A percentile compares a stretch with the other conserved stretches of the same genome.
phyloP scores from a whole-genome alignment of 129 eudicot genomes.

The Rutidosis leptorrhynchoides region DNA sequence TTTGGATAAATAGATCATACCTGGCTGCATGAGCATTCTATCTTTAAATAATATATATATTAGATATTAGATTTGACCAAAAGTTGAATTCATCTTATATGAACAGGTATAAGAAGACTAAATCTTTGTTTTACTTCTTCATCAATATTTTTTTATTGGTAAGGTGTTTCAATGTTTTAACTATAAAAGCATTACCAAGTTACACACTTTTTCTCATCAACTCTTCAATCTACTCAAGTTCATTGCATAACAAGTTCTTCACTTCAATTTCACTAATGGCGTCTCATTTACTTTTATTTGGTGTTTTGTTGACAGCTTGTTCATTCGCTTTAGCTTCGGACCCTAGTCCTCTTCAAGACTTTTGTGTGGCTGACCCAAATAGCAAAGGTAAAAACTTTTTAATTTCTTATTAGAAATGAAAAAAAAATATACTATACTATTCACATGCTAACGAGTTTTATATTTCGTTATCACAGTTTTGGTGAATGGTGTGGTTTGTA shows the following conservation, averaged over 20 bases:
- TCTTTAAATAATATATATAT: background rate
- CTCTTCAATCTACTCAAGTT: conserved; percentile 4
- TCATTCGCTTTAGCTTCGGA: too few relatives aligned
- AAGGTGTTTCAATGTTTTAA: background rate
- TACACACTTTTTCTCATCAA: conserved; percentile 1
- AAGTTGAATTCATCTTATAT: background rate
- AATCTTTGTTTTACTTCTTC: conserved; percentile 1
- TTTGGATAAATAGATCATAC: background rate
- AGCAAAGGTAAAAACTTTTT: conserved; percentile 1
- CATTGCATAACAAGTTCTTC: background rate
- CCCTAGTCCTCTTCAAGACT: too few relatives aligned
- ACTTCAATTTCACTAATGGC: background rate
- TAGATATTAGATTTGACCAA: background rate
- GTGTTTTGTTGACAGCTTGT: too few relatives aligned
- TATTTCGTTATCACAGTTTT: background rate
- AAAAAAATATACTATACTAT: too few relatives aligned
- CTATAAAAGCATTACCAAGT: conserved; percentile 16
- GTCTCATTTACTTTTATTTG: too few relatives aligned
- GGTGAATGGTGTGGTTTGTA: conserved; percentile 33
- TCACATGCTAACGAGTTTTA: too few relatives aligned
- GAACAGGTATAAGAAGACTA: too few relatives aligned
- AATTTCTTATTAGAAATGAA: too few relatives aligned
- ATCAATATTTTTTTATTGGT: background rate
- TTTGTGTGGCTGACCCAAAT: too few relatives aligned
- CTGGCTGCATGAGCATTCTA: background rate